A percentile compares a stretch with the other conserved stretches of the same genome.
Evolutionary conservation across 108 stramenopile genomes (phyloP).

Genomic region (Pseudonitzschia delicatissima): DNA sequence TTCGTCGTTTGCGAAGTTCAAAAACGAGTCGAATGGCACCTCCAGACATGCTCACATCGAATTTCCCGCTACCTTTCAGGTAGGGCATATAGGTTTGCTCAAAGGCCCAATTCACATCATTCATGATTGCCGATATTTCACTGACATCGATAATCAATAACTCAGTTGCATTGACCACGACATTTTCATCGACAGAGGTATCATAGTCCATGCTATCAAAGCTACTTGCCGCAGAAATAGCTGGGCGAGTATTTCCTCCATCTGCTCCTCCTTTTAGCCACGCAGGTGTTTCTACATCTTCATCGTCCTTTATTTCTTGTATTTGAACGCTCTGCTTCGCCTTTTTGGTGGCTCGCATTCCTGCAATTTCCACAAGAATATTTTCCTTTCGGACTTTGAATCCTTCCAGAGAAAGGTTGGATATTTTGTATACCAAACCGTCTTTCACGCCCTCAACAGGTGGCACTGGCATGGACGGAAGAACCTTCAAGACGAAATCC

Average conservation of each 20-base stretch:
- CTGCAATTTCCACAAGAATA: slow-evolving; percentile 82
- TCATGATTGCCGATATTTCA: slow-evolving; percentile 76
- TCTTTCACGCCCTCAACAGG: slow-evolving; percentile 87
- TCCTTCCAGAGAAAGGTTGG: slow-evolving; percentile 84
- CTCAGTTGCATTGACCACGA: slow-evolving; percentile 70
- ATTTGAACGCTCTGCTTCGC: neutral
- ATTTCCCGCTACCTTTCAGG: slow-evolving; percentile 77
- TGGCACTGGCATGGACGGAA: slow-evolving; percentile 85
- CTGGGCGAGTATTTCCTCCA: neutral
- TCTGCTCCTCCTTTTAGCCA: neutral
- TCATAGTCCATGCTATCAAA: slow-evolving; percentile 28
- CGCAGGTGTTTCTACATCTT: neutral
- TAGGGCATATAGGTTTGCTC: slow-evolving; percentile 93
- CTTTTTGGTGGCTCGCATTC: slow-evolving; percentile 72
- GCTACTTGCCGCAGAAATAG: neutral
- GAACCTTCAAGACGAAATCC: slow-evolving; percentile 78
- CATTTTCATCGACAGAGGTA: slow-evolving; percentile 22
- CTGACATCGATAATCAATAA: slow-evolving; percentile 82
- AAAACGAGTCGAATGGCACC: slow-evolving; percentile 81
- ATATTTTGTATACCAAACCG: slow-evolving; percentile 79
- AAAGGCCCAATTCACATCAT: slow-evolving; percentile 82
- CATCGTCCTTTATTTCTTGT: slow-evolving; percentile 2
- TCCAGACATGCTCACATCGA: slow-evolving; percentile 69
- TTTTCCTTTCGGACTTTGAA: slow-evolving; percentile 88
- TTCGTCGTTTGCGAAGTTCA: slow-evolving; percentile 66